Percentiles rank a stretch among this genome's conserved stretches.
Evolutionary conservation across 371 early-diverging fungal genomes (phyloP).

Genomic region (Mortierella sp.): DNA sequence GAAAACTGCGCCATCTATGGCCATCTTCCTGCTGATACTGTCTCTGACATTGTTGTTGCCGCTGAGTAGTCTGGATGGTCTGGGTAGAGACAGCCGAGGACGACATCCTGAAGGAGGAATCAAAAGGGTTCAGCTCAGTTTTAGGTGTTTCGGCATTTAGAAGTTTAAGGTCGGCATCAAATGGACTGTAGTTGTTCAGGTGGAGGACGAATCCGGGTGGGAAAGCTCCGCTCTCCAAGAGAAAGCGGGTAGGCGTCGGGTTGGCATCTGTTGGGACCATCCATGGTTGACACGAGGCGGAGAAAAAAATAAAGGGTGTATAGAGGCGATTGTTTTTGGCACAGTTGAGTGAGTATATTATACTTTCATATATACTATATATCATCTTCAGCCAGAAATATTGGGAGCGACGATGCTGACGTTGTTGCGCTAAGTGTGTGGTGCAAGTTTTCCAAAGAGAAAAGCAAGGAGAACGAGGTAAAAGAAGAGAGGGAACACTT

Average conservation of each 20-base stretch:
- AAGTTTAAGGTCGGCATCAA: conserved; percentile 56
- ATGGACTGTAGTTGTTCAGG: conserved; percentile 55
- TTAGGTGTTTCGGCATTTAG: conserved; percentile 40
- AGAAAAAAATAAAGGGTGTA: neutral
- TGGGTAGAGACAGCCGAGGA: conserved; percentile 1
- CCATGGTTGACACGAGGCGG: neutral
- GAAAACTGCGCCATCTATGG: conserved; percentile 6
- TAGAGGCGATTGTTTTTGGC: neutral
- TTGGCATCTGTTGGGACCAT: conserved; percentile 26
- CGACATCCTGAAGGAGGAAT: conserved; percentile 33
- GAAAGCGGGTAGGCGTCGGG: conserved; percentile 61
- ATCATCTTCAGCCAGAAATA: neutral
- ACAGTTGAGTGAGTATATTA: neutral
- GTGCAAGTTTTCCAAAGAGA: neutral
- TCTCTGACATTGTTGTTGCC: neutral
- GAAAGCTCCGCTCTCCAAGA: conserved; percentile 56
- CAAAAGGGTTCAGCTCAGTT: conserved; percentile 43
- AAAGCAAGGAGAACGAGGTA: neutral
- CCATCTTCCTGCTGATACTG: neutral
- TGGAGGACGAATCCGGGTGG: conserved; percentile 55
- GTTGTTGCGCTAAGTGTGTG: too few species aligned
- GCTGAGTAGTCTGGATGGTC: neutral
- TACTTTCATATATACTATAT: neutral
- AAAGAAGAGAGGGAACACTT: neutral
- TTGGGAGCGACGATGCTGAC: too few species aligned